Evolutionary conservation across 2,329 filamentous ascomycete genomes (phyloP), one percentile per base, ranked within the genome.

Genomic region (Xylaria sp.): DNA sequence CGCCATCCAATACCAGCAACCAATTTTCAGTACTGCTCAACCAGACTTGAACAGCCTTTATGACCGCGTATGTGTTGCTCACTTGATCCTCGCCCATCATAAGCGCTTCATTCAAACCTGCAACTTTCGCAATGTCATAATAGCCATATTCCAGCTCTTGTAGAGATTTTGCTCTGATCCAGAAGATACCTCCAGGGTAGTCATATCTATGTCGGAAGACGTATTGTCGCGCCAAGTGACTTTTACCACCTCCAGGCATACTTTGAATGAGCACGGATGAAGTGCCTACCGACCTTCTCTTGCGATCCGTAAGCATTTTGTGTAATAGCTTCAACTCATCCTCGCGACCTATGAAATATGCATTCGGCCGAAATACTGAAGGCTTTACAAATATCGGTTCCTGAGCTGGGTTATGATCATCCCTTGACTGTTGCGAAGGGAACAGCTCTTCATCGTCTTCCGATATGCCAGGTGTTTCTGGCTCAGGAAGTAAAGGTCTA

Each of bases 171-270:
- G 89, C 88, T 57, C 89, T 85, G 17, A 92, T 84, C 90, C 90
- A 93, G 76, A 91, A 93, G 51, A 92, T 83, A 1, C 90, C 90
- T 1, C 89, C 89, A 0, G 86, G 85, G 72, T 90, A 92, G 68
- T 86, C 81, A 4, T 83, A 79, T 42, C 83, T 85, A 72, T 91
- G 85, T 4, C 82, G 78, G 72, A 89, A 91, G 34, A 91, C 85
- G 75, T 92, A 92, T 77, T 92, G 84, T 3, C 90, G 84, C 32
- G 89, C 89, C 14, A 92, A 80, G 73, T 92, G 90, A 1, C 89
- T 89, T 78, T 93, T 93, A 2, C 90, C 90, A 14, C 87, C 87
- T 1, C 90, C 90, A 1, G 89, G 87, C 47, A 89, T 85, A 42
- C 88, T 88, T 70, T 88, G 86, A 11, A 93, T 84, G 8, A 92